Base-by-base conservation (phyloP, 371 early-diverging fungal species). In the Mortierella sp. region DNA sequence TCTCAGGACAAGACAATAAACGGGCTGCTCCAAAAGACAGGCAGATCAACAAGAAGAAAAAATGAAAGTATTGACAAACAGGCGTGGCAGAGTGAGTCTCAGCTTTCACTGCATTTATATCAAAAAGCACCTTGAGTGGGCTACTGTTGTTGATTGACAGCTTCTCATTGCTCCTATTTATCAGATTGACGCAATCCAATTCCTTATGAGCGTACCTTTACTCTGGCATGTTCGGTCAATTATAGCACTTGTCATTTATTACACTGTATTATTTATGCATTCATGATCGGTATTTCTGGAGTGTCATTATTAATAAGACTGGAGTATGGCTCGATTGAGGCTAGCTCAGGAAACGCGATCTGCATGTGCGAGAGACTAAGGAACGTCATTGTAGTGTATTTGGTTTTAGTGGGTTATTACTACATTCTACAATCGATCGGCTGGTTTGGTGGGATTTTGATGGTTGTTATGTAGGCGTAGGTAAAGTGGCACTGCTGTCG, bases 391-490 rank as follows among this genome's bases (percentile, higher is more conserved):
- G 28, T 19, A 28, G 10, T 28, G 32, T 45, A 19, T 38, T 36
- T 60, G 41, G 15, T 62, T 45, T 36, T 28, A 45, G 11, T 62
- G 9, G 62, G 45, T 43, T 62, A 41, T 38, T 62, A 47, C 33
- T 62, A 62, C 45, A 62, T 45, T 62, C 62, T 62, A 62, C 45
- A 40, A 21, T 16, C 28, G 55, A 28, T 55, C 55, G 55, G 32
- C 55, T 13, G 16, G 7, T 52, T 9, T 2, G 55, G 28, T 13
- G 16, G 16, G 55, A 55, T 28, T 28, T 55, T 28, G 55, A 22
- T 55, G 22, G 2, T n/a, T 50, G 50, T 7, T 43, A 43, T 50
- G 55, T 28, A 11, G 22, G 55, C 28, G 55, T 28, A 28, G 22
- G 28, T 22, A 22, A 28, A 28, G 11, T 10, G 22, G 0, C 8